Conservation (phyloP, 2,329 filamentous ascomycete species). For the Fusarium aywerte region DNA sequence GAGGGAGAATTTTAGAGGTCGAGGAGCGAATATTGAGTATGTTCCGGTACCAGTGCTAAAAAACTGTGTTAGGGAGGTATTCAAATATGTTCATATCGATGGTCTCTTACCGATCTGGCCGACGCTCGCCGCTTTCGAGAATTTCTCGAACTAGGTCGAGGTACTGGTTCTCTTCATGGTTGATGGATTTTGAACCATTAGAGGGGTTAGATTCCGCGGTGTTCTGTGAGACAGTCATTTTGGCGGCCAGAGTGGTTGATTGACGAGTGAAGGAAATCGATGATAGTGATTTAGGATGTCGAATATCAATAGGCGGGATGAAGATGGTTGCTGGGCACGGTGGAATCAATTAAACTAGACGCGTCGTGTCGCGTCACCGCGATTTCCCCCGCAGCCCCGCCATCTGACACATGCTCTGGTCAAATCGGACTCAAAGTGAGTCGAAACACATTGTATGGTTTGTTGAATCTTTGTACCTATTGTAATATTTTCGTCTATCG, state of each 20-base stretch:
- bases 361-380: conserved; percentile 25
- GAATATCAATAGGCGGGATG: neutral
- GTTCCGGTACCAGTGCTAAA: conserved; percentile 93
- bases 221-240: conserved; percentile 37
- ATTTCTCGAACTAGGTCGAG: conserved; percentile 89
- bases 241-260: neutral
- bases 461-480: no score
- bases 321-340: neutral
- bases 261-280: neutral
- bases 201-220: conserved; percentile 13
- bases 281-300: neutral
- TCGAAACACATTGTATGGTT: no score
- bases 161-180: conserved; percentile 93
- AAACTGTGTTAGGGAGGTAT: conserved; percentile 3
- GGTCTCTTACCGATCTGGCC: conserved; percentile 77
- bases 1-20: conserved; percentile 86
- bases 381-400: conserved; percentile 16
- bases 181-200: conserved; percentile 28
- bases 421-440: no score
- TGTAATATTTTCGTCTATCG: no score
- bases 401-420: neutral
- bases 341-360: conserved; percentile 37
- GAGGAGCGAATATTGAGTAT: conserved; percentile 86
- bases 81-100: neutral
- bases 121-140: conserved; percentile 82